Evolutionary conservation across 768 basidiomycete species (phyloP), one percentile per base, ranked within the genome.

Genomic region (Pleurotus tuoliensis): DNA sequence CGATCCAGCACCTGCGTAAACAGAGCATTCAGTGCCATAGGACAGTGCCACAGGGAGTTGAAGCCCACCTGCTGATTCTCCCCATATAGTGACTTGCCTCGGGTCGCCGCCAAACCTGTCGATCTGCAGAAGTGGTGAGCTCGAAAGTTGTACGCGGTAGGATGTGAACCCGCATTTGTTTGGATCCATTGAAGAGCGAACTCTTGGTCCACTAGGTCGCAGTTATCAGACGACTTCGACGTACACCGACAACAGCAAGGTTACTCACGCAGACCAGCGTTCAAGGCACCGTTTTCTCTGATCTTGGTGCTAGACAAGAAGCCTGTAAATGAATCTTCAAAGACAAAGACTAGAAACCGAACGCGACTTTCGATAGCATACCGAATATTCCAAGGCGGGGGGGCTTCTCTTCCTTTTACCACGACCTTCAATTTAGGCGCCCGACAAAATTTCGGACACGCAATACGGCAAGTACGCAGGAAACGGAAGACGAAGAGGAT

Each of bases 221-320:
- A 18, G 4, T 7, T 9, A 9, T 52, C n/a, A 48, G 22, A 8
- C 9, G 22, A 7, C 16, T 6, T 6, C 11, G 15, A 16, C 43
- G 11, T 24, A 45, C 27, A 22, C 22, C 13, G 1, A n/a, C 43
- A n/a, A 56, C 27, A n/a, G 8, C 5, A 41, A 43, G 16, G 27
- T 15, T 22, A 69, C 76, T 50, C 56, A 81, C 81, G 64, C 47
- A 82, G 59, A 16, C 80, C 81, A 15, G 75, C 78, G 46, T 82
- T 82, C 56, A 80, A 60, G 2, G 59, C 72, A 8, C 81, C 81
- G 5, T 66, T 66, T 8, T 69, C 61, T 51, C 80, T 75, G 7
- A 81, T 71, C 27, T 71, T 61, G 37, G 64, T 56, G 0, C 80
- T 78, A 16, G 80, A 57, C 30, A 82, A 62, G 63, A 81, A 82